Percentiles rank a stretch among this genome's conserved stretches.
These are phyloP conservation scores for Phytopythium montanum DNA, from an alignment of 352 stramenopile genomes.

Conservation along the genomic window DNA sequence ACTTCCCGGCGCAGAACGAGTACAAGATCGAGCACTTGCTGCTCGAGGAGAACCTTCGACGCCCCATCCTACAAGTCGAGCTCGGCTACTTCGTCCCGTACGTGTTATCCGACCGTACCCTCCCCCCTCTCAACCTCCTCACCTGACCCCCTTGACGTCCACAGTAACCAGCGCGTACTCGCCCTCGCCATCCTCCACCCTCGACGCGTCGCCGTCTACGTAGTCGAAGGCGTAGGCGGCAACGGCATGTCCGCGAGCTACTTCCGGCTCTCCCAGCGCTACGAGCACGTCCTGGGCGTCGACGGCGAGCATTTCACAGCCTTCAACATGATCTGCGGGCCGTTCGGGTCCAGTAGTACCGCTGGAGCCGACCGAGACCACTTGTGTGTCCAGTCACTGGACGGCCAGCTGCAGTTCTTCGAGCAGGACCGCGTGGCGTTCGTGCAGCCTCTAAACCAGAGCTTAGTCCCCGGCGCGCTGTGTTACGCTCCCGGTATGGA, in stretches of 20 bases:
- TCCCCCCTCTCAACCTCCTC: too few relatives aligned
- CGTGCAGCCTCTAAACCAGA: slow-evolving; percentile 76
- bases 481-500: slow-evolving; percentile 81
- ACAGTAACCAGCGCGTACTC: slow-evolving; percentile 49
- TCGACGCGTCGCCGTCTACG: slow-evolving; percentile 71
- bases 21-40: slow-evolving; percentile 90
- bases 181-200: slow-evolving; percentile 89
- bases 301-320: slow-evolving; percentile 90
- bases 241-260: slow-evolving; percentile 74
- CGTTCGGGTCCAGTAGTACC: slow-evolving; percentile 54
- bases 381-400: slow-evolving; percentile 89
- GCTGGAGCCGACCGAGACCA: slow-evolving; percentile 52
- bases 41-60: slow-evolving; percentile 81
- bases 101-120: too few relatives aligned
- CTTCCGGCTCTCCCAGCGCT: slow-evolving; percentile 77
- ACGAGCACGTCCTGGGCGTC: slow-evolving; percentile 84
- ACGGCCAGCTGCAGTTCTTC: slow-evolving; percentile 90
- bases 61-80: slow-evolving; percentile 84
- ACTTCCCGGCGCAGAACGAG: slow-evolving; percentile 69
- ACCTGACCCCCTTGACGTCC: not conserved
- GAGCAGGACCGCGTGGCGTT: slow-evolving; percentile 90
- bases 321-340: slow-evolving; percentile 85
- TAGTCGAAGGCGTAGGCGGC: slow-evolving; percentile 74
- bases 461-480: slow-evolving; percentile 75
- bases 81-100: slow-evolving; percentile 85